phyloP scores from a whole-genome alignment of 148 eudicot genomes.

The Limonium bicolor region DNA sequence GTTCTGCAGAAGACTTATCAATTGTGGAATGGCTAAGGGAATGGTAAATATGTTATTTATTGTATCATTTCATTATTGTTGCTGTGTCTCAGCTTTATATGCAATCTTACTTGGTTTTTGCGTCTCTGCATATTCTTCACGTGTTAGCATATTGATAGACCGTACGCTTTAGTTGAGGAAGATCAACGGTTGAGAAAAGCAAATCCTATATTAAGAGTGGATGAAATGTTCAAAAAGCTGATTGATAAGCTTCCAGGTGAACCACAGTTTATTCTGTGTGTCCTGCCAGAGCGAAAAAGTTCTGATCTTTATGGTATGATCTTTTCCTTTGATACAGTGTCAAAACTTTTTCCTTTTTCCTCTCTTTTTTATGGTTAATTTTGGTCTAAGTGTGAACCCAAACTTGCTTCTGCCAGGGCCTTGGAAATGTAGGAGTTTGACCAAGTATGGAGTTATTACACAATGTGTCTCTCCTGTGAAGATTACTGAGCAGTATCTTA shows the following conservation, averaged over 20 bases:
- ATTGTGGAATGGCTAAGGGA: conserved; percentile 63
- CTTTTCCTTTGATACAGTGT: not conserved
- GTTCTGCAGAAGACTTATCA: conserved; percentile 50
- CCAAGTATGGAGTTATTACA: conserved; percentile 52
- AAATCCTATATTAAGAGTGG: conserved; percentile 54
- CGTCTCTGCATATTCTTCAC: conserved; percentile 4
- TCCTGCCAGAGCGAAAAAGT: conserved; percentile 67
- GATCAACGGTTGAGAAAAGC: conserved; percentile 36
- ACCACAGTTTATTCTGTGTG: conserved; percentile 72
- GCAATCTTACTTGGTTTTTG: conserved; percentile 1
- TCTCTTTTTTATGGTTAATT: conserved; percentile 1
- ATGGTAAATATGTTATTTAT: conserved; percentile 34
- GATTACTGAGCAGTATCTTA: conserved; percentile 71
- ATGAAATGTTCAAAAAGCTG: conserved; percentile 61
- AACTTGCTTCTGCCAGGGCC: conserved; percentile 41
- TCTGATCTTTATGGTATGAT: conserved; percentile 67
- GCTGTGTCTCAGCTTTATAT: not conserved
- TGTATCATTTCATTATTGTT: not conserved
- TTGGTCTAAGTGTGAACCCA: not conserved
- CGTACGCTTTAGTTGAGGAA: conserved; percentile 65
- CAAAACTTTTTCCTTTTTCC: not conserved
- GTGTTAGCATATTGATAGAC: conserved; percentile 48
- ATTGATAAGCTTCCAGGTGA: conserved; percentile 61
- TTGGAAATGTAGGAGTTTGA: conserved; percentile 80
- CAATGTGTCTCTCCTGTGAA: conserved; percentile 78